phyloP scores from a whole-genome alignment of 768 basidiomycete genomes.

The Mycena albidolilacea region DNA sequence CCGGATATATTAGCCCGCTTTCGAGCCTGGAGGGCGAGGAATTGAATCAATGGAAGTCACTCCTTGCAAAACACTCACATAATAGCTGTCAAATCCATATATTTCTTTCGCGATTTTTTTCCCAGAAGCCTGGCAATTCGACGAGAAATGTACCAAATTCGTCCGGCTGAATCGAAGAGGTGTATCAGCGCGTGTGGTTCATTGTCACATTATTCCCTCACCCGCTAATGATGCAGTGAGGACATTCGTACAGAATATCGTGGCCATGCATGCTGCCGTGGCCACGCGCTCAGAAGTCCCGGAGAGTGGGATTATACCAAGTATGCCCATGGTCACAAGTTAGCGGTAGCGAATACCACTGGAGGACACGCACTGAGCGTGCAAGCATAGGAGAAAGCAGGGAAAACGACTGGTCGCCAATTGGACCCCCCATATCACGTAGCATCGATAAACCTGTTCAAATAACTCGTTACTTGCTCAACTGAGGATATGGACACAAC shows the following conservation, averaged over 20 bases:
- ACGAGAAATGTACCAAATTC: neutral
- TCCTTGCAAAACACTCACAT: neutral
- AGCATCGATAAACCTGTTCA: neutral
- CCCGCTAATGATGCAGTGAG: neutral
- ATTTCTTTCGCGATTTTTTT: neutral
- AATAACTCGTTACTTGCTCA: neutral
- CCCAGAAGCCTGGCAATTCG: neutral
- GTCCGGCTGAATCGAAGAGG: neutral
- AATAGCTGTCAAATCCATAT: neutral
- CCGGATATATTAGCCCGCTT: conserved; percentile 1
- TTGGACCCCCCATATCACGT: neutral
- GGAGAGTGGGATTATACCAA: conserved; percentile 15
- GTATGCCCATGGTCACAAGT: conserved; percentile 4
- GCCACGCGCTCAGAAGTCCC: conserved; percentile 18
- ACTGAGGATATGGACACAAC: neutral
- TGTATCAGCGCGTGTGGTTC: neutral
- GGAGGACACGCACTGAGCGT: neutral
- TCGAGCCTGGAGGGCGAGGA: neutral
- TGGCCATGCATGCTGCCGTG: conserved; percentile 3
- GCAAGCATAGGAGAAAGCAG: neutral
- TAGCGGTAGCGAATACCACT: neutral
- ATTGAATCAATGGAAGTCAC: neutral
- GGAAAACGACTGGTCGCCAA: neutral
- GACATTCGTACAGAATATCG: neutral
- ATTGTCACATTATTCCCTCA: neutral